Base-by-base conservation (phyloP, 2,329 filamentous ascomycete genomes). In the Aspergillus fischeri region DNA sequence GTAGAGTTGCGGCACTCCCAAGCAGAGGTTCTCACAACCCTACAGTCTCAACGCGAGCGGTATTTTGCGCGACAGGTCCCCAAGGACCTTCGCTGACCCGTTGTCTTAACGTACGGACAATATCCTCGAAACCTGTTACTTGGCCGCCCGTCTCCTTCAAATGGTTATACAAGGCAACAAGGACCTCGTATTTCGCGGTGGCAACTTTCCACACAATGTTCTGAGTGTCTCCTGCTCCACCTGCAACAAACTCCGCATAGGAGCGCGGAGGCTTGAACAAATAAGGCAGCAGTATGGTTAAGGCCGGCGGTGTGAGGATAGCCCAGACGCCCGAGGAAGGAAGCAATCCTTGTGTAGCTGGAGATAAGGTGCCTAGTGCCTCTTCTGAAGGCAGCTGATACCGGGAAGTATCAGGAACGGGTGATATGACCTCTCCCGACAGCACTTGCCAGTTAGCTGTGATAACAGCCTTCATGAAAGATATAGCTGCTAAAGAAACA, bases 121-220 rank as follows among this genome's bases (percentile, higher is more conserved):
- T 75, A 51, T 78, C 75, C 41, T 73, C 71, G 49, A 75, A 70
- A 10, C 72, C 73, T 53, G 68, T 66, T 32, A 67, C 62, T 38
- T 67, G 60, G 1, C 61, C 70, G n/a, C 66, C 65, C 8, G 58
- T 67, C 7, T 72, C 69, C 58, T 77, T 75, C 14, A 86, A 62
- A 11, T 70, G 68, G 25, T 69, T 62, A 28, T 81, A 72, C n/a
- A 86, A 67, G 4, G 77, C 75, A 17, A 78, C 77, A 50, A 86
- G 63, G 2, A 80, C 80, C 55, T 84, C 83, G 61, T 83, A 83
- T 63, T 85, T 86, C 0, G 81, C 80, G 49, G 75, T 78, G 1
- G 83, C 83, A 45, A 86, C 76, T 59, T 80, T 78, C 71, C 83
- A 86, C 3, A 83, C 82, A 1, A 81, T 77, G 60, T 79, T 83